Conservation (phyloP, 2,329 filamentous ascomycete genomes). For the Pezicula carpinea region DNA sequence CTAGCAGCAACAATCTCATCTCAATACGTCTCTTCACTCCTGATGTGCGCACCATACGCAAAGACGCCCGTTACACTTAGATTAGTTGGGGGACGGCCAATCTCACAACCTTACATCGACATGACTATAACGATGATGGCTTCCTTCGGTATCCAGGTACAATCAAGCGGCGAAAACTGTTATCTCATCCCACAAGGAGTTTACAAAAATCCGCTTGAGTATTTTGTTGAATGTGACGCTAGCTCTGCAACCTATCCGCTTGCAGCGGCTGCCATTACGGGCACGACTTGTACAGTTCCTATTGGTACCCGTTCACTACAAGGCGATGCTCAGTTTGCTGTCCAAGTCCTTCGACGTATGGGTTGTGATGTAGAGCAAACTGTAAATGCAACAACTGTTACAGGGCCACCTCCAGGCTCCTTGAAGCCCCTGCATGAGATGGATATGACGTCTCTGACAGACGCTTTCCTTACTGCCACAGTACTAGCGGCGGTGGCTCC, state of each 20-base stretch:
- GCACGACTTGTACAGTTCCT: constrained; percentile 90
- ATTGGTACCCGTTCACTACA: constrained; percentile 90
- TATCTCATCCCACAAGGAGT: constrained; percentile 86
- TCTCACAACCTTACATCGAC: constrained; percentile 95
- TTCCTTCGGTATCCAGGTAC: constrained; percentile 74
- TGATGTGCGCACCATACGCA: constrained; percentile 96
- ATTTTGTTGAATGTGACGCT: constrained; percentile 92
- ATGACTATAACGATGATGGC: constrained; percentile 99
- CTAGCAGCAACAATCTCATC: constrained; percentile 94
- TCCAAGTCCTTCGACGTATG: constrained; percentile 88
- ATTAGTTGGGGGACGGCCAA: constrained; percentile 92
- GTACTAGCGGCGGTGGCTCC: constrained; percentile 86
- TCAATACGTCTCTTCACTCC: constrained; percentile 95
- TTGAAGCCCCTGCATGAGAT: constrained; percentile 75
- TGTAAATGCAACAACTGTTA: constrained; percentile 83
- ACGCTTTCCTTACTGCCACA: constrained; percentile 95
- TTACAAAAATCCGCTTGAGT: constrained; percentile 81
- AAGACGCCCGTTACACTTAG: constrained; percentile 88
- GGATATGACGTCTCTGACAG: constrained; percentile 99
- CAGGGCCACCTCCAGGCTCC: constrained; percentile 68
- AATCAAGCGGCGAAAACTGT: constrained; percentile 80
- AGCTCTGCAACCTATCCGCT: constrained; percentile 96
- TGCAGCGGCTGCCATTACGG: constrained; percentile 90
- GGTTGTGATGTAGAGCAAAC: constrained; percentile 87
- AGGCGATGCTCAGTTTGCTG: constrained; percentile 89